Evolutionary conservation across 805 yeast genomes (phyloP).

Genomic region (Metschnikowia continentalis): DNA sequence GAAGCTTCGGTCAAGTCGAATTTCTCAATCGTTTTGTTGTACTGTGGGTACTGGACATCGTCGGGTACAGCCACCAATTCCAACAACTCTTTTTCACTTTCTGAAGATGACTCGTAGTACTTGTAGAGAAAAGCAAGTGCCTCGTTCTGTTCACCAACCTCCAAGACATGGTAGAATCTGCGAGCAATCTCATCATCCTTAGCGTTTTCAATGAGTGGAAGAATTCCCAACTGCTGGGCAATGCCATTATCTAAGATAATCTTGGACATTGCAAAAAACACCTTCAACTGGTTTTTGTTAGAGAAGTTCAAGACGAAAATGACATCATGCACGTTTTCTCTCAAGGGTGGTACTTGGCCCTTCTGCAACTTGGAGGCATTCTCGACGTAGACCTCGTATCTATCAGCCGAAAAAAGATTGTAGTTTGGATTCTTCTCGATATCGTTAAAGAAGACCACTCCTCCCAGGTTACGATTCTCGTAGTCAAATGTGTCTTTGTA

Average conservation of each 20-base stretch:
- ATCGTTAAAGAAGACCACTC: slow-evolving; percentile 72
- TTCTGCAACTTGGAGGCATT: slow-evolving; percentile 10
- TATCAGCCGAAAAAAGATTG: slow-evolving; percentile 34
- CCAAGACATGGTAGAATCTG: slow-evolving; percentile 31
- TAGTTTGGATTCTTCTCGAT: slow-evolving; percentile 62
- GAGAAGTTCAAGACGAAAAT: slow-evolving; percentile 65
- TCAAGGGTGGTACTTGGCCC: slow-evolving; percentile 65
- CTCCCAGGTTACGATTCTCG: slow-evolving; percentile 21
- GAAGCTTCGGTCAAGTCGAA: slow-evolving; percentile 44
- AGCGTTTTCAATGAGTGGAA: slow-evolving; percentile 51
- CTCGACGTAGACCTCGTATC: slow-evolving; percentile 44
- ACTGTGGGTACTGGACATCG: slow-evolving; percentile 17
- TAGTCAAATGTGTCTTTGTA: slow-evolving; percentile 24
- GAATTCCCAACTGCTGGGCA: slow-evolving; percentile 77
- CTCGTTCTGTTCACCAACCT: slow-evolving; percentile 28
- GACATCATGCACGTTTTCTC: slow-evolving; percentile 71
- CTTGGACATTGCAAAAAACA: slow-evolving; percentile 46
- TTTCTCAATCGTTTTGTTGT: slow-evolving; percentile 21
- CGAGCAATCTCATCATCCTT: slow-evolving; percentile 28
- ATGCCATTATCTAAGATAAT: slow-evolving; percentile 52
- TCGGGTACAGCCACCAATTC: slow-evolving; percentile 16
- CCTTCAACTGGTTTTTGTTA: slow-evolving; percentile 46
- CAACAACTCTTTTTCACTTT: slow-evolving; percentile 23
- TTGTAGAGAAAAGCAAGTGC: slow-evolving; percentile 39
- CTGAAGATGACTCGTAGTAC: slow-evolving; percentile 26